These are phyloP conservation scores for Mimosa pudica DNA, from an alignment of 306 rosid species.

Conservation along the genomic window DNA sequence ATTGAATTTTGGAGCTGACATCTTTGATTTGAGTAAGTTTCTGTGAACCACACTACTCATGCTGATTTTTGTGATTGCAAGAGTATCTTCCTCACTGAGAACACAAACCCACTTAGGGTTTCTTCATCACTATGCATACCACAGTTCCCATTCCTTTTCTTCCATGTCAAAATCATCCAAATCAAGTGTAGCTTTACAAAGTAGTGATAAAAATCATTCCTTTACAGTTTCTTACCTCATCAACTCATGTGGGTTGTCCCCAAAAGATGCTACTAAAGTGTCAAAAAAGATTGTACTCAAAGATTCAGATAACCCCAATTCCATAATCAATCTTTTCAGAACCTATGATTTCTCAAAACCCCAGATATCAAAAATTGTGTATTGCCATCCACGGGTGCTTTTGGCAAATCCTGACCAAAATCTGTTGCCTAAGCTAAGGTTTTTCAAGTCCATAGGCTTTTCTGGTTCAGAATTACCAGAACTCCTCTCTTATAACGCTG, in stretches of 20 bases:
- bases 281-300: neutral
- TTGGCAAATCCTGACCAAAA: constrained; percentile 39
- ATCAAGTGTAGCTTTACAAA: neutral
- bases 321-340: constrained; percentile 32
- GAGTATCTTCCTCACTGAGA: neutral
- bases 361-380: constrained; percentile 36
- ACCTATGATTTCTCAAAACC: constrained; percentile 34
- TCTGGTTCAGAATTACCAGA: constrained; percentile 34
- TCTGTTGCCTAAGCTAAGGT: constrained; percentile 50
- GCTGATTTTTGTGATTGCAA: constrained; percentile 13
- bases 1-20: neutral
- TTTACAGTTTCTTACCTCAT: constrained; percentile 39
- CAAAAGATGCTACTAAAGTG: constrained; percentile 25
- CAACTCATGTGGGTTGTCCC: constrained; percentile 38
- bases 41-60: neutral
- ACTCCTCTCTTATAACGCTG: neutral
- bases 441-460: constrained; percentile 42
- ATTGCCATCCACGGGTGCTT: constrained; percentile 1
- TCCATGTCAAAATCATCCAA: neutral
- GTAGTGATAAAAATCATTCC: neutral
- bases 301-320: constrained; percentile 1
- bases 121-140: constrained; percentile 7
- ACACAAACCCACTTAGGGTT: neutral
- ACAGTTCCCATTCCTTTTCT: neutral
- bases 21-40: neutral